These are phyloP conservation scores for Ceratocystis albifundus DNA, from an alignment of 2,329 filamentous ascomycete genomes.

Conservation along the genomic window DNA sequence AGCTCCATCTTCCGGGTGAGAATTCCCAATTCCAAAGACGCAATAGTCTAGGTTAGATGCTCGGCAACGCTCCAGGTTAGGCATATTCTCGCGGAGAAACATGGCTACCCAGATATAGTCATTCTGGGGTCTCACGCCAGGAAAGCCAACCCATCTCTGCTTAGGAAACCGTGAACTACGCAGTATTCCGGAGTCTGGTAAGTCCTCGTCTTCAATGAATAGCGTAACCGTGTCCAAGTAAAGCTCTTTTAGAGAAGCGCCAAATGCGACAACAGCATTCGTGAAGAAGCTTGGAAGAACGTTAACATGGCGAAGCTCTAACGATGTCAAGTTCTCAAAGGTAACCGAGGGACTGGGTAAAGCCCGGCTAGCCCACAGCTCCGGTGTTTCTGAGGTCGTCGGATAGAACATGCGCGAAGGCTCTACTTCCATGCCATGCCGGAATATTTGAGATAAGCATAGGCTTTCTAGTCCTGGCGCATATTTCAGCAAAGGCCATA, in stretches of 20 bases:
- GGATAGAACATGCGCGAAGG: neutral
- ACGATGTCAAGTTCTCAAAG: conserved; percentile 29
- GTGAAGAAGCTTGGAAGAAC: conserved; percentile 32
- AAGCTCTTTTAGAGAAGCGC: neutral
- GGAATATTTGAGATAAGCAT: neutral
- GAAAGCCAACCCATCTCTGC: conserved; percentile 37
- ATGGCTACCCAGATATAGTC: conserved; percentile 36
- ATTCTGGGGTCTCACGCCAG: conserved; percentile 33
- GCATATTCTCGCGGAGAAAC: conserved; percentile 31
- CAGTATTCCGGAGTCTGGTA: neutral
- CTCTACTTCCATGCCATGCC: neutral
- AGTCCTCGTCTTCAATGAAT: neutral
- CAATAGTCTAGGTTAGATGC: conserved; percentile 38
- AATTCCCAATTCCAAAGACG: neutral
- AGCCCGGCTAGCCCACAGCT: neutral
- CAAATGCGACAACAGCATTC: neutral
- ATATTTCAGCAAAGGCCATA: neutral
- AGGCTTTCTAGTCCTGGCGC: neutral
- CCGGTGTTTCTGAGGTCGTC: neutral
- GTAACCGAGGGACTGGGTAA: neutral
- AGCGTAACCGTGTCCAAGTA: neutral
- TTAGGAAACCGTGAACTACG: conserved; percentile 25
- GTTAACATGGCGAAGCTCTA: conserved; percentile 37
- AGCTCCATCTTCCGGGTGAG: neutral
- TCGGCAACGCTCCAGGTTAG: conserved; percentile 34